A percentile compares a stretch with the other conserved stretches of the same genome.
phyloP scores from a whole-genome alignment of 2,329 filamentous ascomycete species.

The Colletotrichum sp. region DNA sequence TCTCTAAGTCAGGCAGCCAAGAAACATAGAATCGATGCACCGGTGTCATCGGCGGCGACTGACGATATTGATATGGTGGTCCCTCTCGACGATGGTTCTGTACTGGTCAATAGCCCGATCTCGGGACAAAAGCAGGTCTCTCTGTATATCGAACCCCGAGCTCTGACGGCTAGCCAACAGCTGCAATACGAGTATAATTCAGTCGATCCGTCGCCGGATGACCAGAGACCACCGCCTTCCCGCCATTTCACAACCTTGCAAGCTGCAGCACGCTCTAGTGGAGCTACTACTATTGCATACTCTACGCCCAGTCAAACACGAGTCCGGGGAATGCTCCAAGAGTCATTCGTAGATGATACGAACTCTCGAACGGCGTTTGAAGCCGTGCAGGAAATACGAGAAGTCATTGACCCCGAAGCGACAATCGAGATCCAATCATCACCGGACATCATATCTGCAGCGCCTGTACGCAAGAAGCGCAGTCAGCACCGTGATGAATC shows the following conservation, averaged over 20 bases:
- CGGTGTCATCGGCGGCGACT: not conserved
- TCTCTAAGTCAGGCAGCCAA: not conserved
- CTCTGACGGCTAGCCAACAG: slow-evolving; percentile 41
- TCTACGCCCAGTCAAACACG: slow-evolving; percentile 36
- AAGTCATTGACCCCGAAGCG: not conserved
- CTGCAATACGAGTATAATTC: slow-evolving; percentile 41
- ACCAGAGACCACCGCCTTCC: not conserved
- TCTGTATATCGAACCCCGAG: slow-evolving; percentile 36
- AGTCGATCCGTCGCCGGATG: slow-evolving; percentile 26
- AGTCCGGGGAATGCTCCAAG: not conserved
- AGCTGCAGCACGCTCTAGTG: slow-evolving; percentile 28
- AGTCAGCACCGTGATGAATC: not conserved
- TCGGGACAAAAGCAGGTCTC: slow-evolving; percentile 22
- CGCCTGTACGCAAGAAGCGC: slow-evolving; percentile 10
- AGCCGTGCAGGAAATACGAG: not conserved
- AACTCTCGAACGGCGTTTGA: not conserved
- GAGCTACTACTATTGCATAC: slow-evolving; percentile 36
- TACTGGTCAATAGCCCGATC: not conserved
- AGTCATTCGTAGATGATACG: not conserved
- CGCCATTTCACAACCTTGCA: slow-evolving; percentile 8
- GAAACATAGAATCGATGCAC: not conserved
- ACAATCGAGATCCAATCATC: slow-evolving; percentile 16
- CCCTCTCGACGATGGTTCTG: slow-evolving; percentile 13
- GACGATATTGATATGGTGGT: slow-evolving; percentile 27
- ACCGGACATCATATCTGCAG: slow-evolving; percentile 24